A percentile compares a stretch with the other conserved stretches of the same genome.
Evolutionary conservation across 495 filamentous ascomycete species (phyloP).

Genomic region (Bacidia gigantensis): DNA sequence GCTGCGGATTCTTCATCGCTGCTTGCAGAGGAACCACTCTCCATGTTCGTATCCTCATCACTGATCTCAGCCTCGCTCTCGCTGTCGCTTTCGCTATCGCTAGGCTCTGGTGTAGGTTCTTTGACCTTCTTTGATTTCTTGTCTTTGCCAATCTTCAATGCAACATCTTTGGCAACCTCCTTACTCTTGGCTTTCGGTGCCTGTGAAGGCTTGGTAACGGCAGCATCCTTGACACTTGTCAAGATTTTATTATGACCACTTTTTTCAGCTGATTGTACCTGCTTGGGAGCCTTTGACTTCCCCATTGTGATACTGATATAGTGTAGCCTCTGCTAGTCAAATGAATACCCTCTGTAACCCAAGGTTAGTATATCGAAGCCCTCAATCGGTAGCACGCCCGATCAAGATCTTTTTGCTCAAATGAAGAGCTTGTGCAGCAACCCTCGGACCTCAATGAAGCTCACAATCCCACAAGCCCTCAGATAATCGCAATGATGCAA

Average conservation of each 20-base stretch:
- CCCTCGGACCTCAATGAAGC: slow-evolving; percentile 1
- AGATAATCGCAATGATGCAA: slow-evolving; percentile 4
- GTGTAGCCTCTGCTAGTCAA: not conserved
- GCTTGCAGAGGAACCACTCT: slow-evolving; percentile 24
- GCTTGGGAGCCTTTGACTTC: slow-evolving; percentile 38
- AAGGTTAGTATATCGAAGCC: not conserved
- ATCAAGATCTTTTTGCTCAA: not conserved
- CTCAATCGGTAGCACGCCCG: not conserved
- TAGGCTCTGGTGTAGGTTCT: slow-evolving; percentile 31
- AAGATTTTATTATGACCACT: slow-evolving; percentile 25
- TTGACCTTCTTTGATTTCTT: slow-evolving; percentile 28
- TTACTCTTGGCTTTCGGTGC: slow-evolving; percentile 37
- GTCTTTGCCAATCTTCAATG: slow-evolving; percentile 28
- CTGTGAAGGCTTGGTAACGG: slow-evolving; percentile 36
- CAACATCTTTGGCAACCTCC: slow-evolving; percentile 32
- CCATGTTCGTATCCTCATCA: slow-evolving; percentile 30
- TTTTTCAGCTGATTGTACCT: slow-evolving; percentile 28
- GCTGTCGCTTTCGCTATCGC: slow-evolving; percentile 22
- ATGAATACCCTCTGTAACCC: not conserved
- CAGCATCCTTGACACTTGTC: slow-evolving; percentile 40
- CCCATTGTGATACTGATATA: slow-evolving; percentile 28
- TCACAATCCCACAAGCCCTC: slow-evolving; percentile 13
- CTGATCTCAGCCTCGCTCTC: slow-evolving; percentile 26
- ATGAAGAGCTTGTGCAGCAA: not conserved
- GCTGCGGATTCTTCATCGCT: slow-evolving; percentile 24